A percentile compares a stretch with the other conserved stretches of the same genome.
Evolutionary conservation across 2,329 filamentous ascomycete species (phyloP).

Genomic region (Sarocladium oryzae): DNA sequence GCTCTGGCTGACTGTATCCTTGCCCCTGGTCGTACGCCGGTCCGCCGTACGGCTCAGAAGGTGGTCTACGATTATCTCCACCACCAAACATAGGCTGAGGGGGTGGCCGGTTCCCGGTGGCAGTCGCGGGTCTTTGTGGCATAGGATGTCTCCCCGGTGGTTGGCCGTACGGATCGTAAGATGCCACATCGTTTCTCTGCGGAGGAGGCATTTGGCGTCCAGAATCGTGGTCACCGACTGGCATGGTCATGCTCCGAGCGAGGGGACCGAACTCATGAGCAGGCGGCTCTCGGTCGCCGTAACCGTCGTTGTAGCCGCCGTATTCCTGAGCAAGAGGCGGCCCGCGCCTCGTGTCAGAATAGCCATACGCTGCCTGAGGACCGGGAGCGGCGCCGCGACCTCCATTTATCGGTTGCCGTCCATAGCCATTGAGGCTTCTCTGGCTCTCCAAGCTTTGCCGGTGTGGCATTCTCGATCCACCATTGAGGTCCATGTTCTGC

Average conservation of each 20-base stretch:
- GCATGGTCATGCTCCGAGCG: slow-evolving; percentile 57
- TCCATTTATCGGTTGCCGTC: slow-evolving; percentile 18
- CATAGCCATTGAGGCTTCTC: slow-evolving; percentile 20
- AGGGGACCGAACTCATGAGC: slow-evolving; percentile 42
- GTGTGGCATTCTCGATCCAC: slow-evolving; percentile 15
- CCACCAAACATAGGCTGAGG: slow-evolving; percentile 9
- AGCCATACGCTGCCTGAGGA: slow-evolving; percentile 26
- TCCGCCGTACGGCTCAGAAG: slow-evolving; percentile 25
- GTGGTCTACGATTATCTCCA: slow-evolving; percentile 28
- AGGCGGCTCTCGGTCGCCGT: slow-evolving; percentile 15
- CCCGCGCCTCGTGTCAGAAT: slow-evolving; percentile 21
- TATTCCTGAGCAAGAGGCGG: slow-evolving; percentile 24
- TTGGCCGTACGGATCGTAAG: slow-evolving; percentile 39
- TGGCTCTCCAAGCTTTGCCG: slow-evolving; percentile 21
- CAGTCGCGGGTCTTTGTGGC: slow-evolving; percentile 5
- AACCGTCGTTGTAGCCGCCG: slow-evolving; percentile 21
- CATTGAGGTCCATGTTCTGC: slow-evolving; percentile 28
- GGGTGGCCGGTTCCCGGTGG: background rate
- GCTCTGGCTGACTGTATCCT: slow-evolving; percentile 26
- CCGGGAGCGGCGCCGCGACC: slow-evolving; percentile 22
- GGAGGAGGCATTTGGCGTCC: slow-evolving; percentile 29
- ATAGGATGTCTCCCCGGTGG: slow-evolving; percentile 20
- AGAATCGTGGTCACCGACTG: slow-evolving; percentile 38
- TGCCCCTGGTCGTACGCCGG: slow-evolving; percentile 23
- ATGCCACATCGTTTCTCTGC: slow-evolving; percentile 36